Evolutionary conservation across 768 basidiomycete species (phyloP), one percentile per base, ranked within the genome.

Genomic region (Panellus pusillus): DNA sequence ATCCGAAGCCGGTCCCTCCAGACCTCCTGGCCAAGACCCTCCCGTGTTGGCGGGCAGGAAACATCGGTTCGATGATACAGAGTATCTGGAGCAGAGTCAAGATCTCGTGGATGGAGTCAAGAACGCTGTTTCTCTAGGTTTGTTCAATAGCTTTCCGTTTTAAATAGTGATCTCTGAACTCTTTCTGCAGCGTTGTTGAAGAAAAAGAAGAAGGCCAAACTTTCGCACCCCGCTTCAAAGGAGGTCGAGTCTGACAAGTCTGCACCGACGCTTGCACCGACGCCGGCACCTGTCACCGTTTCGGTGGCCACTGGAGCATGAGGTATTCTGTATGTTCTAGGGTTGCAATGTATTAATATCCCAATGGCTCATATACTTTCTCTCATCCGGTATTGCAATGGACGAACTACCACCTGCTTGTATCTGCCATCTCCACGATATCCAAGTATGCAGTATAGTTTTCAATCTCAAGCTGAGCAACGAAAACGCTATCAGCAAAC

Each of bases 21-120:
- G 65, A 50, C 56, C 60, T 28, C 46, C 62, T 50, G 54, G 69
- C 29, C 67, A 72, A 12, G 70, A 75, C 42, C 68, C 80, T 0
- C 76, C n/a, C 36, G 70, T 79, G 15, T 64, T 79, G 4, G 78
- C 84, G 0, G 89, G 90, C 9, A 86, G 81, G 77, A 97, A 96
- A 65, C 89, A 91, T 62, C 82, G 91, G 24, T 86, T 98, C 42
- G 94, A 98, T 44, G 96, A 99, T 64, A 86, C 84, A 3, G 89
- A 93, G 68, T 99, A 89, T 66, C 67, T 99, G 36, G 94, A 98
- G 67, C 87, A 96, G 72, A 93, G 87, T 62, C 77, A 82, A 68
- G 93, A 97, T 64, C 82, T 98, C 24, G 91, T 93, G 2, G 94
- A 96, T 60, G 84, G 80, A 59, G 95, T 98, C 27, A 91, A 91